phyloP scores from a whole-genome alignment of 805 yeast species.

The Maudiozyma turicensis region DNA sequence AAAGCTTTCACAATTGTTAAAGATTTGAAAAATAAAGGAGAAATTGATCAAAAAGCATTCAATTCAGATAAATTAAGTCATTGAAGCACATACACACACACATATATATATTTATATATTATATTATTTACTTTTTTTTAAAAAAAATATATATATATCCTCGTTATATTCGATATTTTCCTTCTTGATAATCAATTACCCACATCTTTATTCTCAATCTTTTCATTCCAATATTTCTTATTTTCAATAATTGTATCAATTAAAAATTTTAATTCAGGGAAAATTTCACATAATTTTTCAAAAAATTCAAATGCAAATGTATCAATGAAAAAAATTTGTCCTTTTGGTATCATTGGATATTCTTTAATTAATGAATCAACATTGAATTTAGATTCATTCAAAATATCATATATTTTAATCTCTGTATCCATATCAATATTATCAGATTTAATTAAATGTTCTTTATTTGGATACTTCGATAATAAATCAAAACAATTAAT shows the following conservation, averaged over 20 bases:
- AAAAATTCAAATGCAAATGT: conserved; percentile 77
- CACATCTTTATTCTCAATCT: neutral
- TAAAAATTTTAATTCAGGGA: conserved; percentile 55
- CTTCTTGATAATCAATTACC: neutral
- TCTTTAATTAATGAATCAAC: conserved; percentile 34
- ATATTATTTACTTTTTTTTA: neutral
- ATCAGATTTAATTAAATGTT: conserved; percentile 1
- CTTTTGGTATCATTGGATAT: conserved; percentile 47
- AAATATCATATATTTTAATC: conserved; percentile 3
- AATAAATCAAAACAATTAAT: neutral
- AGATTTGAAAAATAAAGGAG: conserved; percentile 38
- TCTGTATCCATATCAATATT: conserved; percentile 7
- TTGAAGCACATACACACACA: too few species aligned
- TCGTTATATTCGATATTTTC: too few species aligned
- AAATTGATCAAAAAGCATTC: conserved; percentile 16
- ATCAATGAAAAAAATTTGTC: conserved; percentile 75
- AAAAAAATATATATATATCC: too few species aligned
- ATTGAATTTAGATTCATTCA: conserved; percentile 2
- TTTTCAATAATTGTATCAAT: conserved; percentile 44
- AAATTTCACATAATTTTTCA: conserved; percentile 45
- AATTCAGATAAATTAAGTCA: too few species aligned
- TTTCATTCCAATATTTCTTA: conserved; percentile 42
- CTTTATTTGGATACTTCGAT: neutral
- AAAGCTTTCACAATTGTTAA: conserved; percentile 84
- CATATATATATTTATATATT: too few species aligned